Evolutionary conservation across 164 flowering plant species (phyloP).

Genomic region (Warburgia ugandensis): DNA sequence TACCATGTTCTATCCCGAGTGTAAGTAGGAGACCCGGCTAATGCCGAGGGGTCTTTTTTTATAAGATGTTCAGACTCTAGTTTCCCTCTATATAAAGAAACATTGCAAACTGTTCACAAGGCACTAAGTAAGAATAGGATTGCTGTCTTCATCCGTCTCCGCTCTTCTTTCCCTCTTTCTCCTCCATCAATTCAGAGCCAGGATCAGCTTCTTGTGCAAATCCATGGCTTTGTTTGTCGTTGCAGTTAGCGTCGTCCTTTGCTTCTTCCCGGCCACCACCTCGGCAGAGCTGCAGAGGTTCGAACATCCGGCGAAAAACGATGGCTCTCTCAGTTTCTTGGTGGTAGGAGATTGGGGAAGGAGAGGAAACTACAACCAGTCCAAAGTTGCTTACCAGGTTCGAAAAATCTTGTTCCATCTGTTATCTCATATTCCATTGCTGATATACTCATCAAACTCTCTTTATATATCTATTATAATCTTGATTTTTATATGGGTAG

Average conservation of each 20-base stretch:
- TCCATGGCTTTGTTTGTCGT: conserved; percentile 5
- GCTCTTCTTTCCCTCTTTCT: neutral
- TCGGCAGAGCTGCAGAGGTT: conserved; percentile 4
- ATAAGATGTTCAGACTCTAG: no score
- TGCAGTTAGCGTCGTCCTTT: neutral
- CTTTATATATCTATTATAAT: neutral
- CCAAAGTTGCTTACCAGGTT: conserved; percentile 38
- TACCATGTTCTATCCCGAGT: no score
- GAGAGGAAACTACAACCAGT: conserved; percentile 33
- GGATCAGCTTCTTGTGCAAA: neutral
- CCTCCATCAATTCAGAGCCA: neutral
- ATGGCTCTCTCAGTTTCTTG: conserved; percentile 32
- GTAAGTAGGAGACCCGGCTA: no score
- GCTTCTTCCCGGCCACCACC: neutral
- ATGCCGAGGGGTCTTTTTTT: no score
- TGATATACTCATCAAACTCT: no score
- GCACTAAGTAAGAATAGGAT: neutral
- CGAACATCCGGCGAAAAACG: conserved; percentile 21
- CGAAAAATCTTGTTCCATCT: neutral
- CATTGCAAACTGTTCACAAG: no score
- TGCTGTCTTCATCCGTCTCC: neutral
- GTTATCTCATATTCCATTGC: neutral
- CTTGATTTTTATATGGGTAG: no score
- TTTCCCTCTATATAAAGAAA: no score
- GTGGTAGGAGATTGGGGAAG: conserved; percentile 57